phyloP scores from a whole-genome alignment of 192 early-diverging fungal species.

The Backusella tarrabulga region DNA sequence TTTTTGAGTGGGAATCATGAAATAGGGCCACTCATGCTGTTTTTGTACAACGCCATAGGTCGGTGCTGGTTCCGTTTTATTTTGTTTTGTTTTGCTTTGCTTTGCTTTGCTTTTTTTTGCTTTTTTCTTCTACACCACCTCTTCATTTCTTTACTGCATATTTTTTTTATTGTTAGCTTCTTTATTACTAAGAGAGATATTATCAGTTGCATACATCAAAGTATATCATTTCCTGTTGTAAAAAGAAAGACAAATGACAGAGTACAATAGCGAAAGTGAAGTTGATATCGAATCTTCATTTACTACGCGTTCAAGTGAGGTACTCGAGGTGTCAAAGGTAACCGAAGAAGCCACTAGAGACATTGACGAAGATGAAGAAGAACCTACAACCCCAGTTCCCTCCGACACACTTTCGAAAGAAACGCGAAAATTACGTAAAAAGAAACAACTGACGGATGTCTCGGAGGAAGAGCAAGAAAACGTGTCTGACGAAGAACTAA shows the following conservation, averaged over 20 bases:
- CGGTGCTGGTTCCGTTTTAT: background rate
- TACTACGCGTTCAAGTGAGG: background rate
- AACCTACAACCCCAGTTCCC: background rate
- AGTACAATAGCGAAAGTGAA: conserved; percentile 3
- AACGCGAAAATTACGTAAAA: conserved; percentile 31
- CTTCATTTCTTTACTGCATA: background rate
- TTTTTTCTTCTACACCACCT: background rate
- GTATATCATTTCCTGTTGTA: background rate
- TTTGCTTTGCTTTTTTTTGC: background rate
- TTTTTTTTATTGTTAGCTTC: background rate
- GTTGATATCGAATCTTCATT: background rate
- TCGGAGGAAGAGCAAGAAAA: background rate
- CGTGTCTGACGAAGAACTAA: background rate
- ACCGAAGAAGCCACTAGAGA: background rate
- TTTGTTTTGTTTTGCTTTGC: background rate
- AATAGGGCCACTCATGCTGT: background rate
- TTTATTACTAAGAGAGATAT: background rate
- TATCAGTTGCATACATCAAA: background rate
- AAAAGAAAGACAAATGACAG: background rate
- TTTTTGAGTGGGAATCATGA: background rate
- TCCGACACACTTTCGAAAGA: conserved; percentile 15
- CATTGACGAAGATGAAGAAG: background rate
- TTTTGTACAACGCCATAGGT: background rate
- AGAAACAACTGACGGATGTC: conserved; percentile 9
- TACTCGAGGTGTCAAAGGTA: background rate